A percentile compares a stretch with the other conserved stretches of the same genome.
Conservation (phyloP, 2,329 filamentous ascomycete species). For the Hirsutella minnesotensis region DNA sequence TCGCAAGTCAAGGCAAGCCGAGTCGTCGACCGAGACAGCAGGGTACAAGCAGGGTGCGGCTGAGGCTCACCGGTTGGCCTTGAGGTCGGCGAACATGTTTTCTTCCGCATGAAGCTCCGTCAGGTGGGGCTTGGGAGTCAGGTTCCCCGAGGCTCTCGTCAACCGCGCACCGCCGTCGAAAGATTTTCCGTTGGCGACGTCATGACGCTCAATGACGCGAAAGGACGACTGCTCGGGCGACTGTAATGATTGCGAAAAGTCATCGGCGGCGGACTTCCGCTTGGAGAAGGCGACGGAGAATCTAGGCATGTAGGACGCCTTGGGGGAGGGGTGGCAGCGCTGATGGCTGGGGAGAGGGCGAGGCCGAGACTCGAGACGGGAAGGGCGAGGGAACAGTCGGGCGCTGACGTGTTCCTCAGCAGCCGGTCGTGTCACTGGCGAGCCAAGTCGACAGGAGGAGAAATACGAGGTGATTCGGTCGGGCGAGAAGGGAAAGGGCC, state of each 20-base stretch:
- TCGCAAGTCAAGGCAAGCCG: no score
- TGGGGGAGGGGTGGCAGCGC: slow-evolving; percentile 5
- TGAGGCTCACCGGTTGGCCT: slow-evolving; percentile 39
- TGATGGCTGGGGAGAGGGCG: neutral
- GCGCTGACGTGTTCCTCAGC: neutral
- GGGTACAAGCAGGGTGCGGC: no score
- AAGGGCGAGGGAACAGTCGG: neutral
- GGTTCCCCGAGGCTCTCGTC: slow-evolving; percentile 23
- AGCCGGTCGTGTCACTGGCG: neutral
- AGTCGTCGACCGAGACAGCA: no score
- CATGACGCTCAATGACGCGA: slow-evolving; percentile 43
- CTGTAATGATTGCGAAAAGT: slow-evolving; percentile 34
- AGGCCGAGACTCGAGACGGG: neutral
- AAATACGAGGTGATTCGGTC: slow-evolving; percentile 4
- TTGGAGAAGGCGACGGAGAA: slow-evolving; percentile 46
- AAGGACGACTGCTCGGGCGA: slow-evolving; percentile 39
- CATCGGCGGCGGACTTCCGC: slow-evolving; percentile 48
- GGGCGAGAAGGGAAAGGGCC: slow-evolving; percentile 2
- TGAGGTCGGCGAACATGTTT: slow-evolving; percentile 47
- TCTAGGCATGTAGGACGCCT: slow-evolving; percentile 45
- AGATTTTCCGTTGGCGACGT: slow-evolving; percentile 30
- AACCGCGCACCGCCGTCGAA: slow-evolving; percentile 38
- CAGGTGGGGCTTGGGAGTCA: slow-evolving; percentile 24
- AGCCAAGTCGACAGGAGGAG: neutral
- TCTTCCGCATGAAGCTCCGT: slow-evolving; percentile 35